A percentile compares a stretch with the other conserved stretches of the same genome.
Conservation (phyloP, 2,329 filamentous ascomycete genomes). For the Penicillium olsonii region DNA sequence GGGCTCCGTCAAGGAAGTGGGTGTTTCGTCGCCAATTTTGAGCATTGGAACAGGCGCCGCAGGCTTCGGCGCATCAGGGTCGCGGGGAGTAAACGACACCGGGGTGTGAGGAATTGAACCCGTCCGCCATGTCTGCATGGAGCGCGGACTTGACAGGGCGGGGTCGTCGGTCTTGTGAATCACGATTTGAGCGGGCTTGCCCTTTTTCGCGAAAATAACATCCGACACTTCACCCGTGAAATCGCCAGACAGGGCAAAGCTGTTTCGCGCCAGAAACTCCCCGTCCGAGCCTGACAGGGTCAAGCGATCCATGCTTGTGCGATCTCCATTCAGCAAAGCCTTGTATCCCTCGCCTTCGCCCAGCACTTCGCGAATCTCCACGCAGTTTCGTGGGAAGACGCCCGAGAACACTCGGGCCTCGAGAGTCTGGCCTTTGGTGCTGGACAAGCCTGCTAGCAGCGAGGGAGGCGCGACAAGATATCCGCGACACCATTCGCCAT, state of each 20-base stretch:
- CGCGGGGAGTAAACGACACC: constrained; percentile 47
- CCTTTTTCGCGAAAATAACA: constrained; percentile 39
- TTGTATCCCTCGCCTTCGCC: constrained; percentile 64
- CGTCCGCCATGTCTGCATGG: constrained; percentile 29
- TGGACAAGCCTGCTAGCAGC: constrained; percentile 86
- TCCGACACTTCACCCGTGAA: constrained; percentile 33
- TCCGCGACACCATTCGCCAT: constrained; percentile 90
- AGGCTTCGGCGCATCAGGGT: constrained; percentile 68
- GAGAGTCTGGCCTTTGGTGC: constrained; percentile 85
- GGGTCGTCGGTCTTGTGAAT: constrained; percentile 41
- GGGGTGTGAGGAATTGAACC: constrained; percentile 39
- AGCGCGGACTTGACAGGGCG: constrained; percentile 32
- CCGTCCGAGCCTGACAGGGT: constrained; percentile 27
- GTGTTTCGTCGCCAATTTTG: constrained; percentile 95
- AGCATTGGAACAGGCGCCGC: constrained; percentile 94
- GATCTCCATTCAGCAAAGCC: constrained; percentile 35
- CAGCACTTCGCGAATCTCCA: constrained; percentile 90
- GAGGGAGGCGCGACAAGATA: constrained; percentile 95
- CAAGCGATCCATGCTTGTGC: constrained; percentile 38
- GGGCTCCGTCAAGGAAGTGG: constrained; percentile 83
- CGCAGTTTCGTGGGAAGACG: constrained; percentile 92
- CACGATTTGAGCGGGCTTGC: constrained; percentile 43
- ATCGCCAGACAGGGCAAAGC: constrained; percentile 30
- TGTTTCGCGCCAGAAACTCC: constrained; percentile 30
- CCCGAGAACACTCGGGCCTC: constrained; percentile 98